Evolutionary conservation across 768 basidiomycete species (phyloP), one percentile per base, ranked within the genome.

Genomic region (Pholiota molesta): DNA sequence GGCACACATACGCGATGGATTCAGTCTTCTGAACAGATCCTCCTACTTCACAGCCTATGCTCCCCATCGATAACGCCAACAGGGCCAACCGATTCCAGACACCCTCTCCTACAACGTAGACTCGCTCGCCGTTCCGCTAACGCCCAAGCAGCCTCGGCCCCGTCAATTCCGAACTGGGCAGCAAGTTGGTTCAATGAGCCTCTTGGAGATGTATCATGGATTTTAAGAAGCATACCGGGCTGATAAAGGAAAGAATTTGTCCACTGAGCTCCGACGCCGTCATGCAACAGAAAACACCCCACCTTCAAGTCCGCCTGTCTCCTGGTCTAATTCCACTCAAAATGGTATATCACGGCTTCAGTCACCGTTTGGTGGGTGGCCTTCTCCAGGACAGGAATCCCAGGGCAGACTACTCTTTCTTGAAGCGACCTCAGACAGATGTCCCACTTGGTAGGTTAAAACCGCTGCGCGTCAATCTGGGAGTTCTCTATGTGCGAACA

Each of bases 1-100:
- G 57, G 57, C 13, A 51, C 33, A 5, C 47, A 51, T 16, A 58
- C 57, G 29, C 31, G 47, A 11, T 58, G 57, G 57, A 49, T 49
- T 19, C n/a, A 21, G 10, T 5, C 11, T 37, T 37, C 35, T 37
- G 35, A 37, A 9, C 35, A 13, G 10, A 37, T 37, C 5, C 13
- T 37, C 42, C 42, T 21, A 8, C 21, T n/a, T 11, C 47, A 2
- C n/a, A 49, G 9, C 47, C 10, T 49, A 19, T 13, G 19, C 23
- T 14, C n/a, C n/a, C 47, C 47, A 44, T n/a, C 16, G n/a, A 44
- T 11, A 49, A 11, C 47, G 21, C 21, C 23, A 8, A 47, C 19
- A 21, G 3, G 9, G 47, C 17, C 0, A 44, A 44, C 42, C 17
- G 17, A 21, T 44, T n/a, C 19, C 42, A 44, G 19, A 44, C 42